Base-by-base conservation (phyloP, 352 stramenopile genomes). In the Phytophthora foliorum region DNA sequence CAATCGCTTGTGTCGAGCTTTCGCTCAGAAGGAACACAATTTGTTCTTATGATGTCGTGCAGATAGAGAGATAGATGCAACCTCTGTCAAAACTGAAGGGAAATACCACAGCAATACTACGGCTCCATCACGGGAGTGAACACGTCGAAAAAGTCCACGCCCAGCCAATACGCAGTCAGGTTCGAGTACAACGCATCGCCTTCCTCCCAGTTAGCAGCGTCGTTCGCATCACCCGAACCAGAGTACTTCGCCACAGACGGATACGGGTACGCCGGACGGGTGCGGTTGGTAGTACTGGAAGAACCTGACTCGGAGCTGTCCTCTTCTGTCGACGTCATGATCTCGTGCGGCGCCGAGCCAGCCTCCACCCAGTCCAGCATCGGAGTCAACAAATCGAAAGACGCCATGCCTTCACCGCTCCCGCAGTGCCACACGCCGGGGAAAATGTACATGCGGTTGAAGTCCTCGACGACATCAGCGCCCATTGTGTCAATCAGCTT, bases 391-490 rank as follows among this genome's bases (percentile, higher is more conserved):
- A 84, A 46, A 48, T 84, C 72, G 29, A 77, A 73, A 2, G 73
- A 66, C 9, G 76, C 57, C 69, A 80, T 78, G 3, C 76, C 76
- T 34, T 84, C 65, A 19, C 73, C 76, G 3, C 27, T 27, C 10
- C 76, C 66, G 14, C 75, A 83, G 58, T 83, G 75, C 57, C 72
- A 77, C 27, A 83, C 75, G 21, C 71, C 72, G 2, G 75, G 72
- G 41, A 82, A 68, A 31, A 82, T 31, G 51, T 83, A 82, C 46
- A 82, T 53, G 16, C 71, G 75, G 46, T 78, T 74, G 29, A 80
- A 80, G 13, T 74, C 61, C 6, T 69, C 64, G 3, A 59, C 63
- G 16, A 27, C 49, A 21, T 73, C 57, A 9, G 45, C 63, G 16
- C 75, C 75, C 71, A 82, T 80, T 1, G 36, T 60, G 13, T 67